phyloP scores from a whole-genome alignment of 345 rosid species.

The Eucalyptus paniculata region DNA sequence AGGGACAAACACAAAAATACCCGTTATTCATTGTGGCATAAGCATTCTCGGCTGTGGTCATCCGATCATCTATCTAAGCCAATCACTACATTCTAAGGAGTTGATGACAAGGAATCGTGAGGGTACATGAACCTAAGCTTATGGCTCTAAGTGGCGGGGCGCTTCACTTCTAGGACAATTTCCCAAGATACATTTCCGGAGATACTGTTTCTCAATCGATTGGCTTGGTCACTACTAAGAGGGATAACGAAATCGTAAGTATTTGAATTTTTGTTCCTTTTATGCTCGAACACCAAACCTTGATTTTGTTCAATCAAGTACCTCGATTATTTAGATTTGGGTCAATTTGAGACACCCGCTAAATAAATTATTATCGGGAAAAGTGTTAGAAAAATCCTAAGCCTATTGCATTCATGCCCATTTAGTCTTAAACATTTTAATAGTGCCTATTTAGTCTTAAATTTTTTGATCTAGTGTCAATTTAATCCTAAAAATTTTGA shows the following conservation, averaged over 20 bases:
- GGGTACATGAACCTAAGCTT: neutral
- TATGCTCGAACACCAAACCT: neutral
- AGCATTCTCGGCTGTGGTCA: neutral
- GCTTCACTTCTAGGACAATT: neutral
- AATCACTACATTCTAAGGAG: neutral
- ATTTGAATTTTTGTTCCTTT: neutral
- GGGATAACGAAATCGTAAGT: neutral
- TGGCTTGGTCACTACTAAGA: neutral
- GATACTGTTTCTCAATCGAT: neutral
- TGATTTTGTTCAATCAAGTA: neutral
- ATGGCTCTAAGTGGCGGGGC: neutral
- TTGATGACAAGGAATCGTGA: neutral
- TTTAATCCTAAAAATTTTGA: too few relatives aligned
- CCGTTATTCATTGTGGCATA: neutral
- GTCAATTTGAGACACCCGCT: neutral
- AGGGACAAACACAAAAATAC: neutral
- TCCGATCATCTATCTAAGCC: neutral
- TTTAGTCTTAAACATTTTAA: too few relatives aligned
- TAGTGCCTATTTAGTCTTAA: too few relatives aligned
- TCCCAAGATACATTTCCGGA: neutral
- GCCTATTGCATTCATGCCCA: rapidly evolving
- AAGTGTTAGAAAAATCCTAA: too few relatives aligned
- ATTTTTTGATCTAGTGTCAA: too few relatives aligned
- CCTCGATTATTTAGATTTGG: neutral
- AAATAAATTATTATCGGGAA: neutral